These are phyloP conservation scores for Xylaria venustula DNA, from an alignment of 495 filamentous ascomycete genomes.

Conservation along the genomic window DNA sequence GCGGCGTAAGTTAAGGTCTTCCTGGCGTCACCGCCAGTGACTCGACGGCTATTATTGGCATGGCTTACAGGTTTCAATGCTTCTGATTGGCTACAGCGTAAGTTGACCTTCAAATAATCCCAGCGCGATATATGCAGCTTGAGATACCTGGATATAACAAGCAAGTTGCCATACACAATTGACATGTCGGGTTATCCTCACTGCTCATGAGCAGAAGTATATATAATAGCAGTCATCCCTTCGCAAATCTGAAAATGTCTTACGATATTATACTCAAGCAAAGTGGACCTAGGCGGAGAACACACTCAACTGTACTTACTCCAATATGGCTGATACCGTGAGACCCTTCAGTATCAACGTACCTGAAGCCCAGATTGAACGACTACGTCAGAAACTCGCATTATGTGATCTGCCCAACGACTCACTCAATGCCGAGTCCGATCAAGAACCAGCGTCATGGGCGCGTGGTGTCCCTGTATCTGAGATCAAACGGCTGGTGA, in stretches of 20 bases:
- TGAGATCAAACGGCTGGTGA: constrained; percentile 46
- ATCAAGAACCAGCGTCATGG: constrained; percentile 1
- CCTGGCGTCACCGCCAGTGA: not conserved
- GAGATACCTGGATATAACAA: too few species aligned
- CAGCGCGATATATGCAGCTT: too few species aligned
- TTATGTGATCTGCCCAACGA: constrained; percentile 1
- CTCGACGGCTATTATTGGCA: not conserved
- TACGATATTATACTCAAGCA: not conserved
- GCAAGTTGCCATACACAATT: too few species aligned
- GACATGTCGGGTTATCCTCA: too few species aligned
- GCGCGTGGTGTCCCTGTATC: constrained; percentile 40
- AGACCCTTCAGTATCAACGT: constrained; percentile 23
- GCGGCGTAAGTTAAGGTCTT: not conserved
- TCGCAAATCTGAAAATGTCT: not conserved
- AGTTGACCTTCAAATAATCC: not conserved
- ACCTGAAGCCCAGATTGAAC: constrained; percentile 12
- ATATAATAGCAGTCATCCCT: not conserved
- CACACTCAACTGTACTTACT: not conserved
- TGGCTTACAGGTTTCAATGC: not conserved
- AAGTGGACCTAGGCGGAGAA: not conserved
- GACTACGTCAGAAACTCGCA: constrained; percentile 22
- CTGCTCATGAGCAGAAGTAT: not conserved
- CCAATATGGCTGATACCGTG: not conserved
- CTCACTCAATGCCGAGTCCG: not conserved
- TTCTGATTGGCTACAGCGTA: not conserved